These are phyloP conservation scores for Gymnopus androsaceus DNA, from an alignment of 1,284 basidiomycete species.

Conservation along the genomic window DNA sequence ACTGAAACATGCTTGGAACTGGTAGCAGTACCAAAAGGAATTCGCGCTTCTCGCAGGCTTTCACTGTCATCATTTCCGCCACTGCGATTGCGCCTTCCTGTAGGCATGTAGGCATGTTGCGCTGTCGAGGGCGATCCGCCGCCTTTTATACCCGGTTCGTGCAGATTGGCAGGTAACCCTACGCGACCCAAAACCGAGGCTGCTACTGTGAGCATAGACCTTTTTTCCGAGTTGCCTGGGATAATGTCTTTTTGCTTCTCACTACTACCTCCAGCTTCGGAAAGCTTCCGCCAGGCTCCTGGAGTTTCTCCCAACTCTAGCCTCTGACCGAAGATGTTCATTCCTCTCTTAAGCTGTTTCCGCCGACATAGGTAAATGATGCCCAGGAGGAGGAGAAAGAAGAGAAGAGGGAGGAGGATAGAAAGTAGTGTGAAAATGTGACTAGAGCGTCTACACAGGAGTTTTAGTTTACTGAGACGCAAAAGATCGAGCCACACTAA, in stretches of 20 bases:
- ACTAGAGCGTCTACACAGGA: neutral
- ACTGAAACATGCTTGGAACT: no score
- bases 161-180: neutral
- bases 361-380: slow-evolving; percentile 2
- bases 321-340: slow-evolving; percentile 13
- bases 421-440: neutral
- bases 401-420: neutral
- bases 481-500: neutral
- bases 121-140: neutral
- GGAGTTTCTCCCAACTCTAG: slow-evolving; percentile 14
- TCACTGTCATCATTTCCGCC: neutral
- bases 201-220: neutral
- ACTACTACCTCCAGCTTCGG: neutral
- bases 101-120: neutral
- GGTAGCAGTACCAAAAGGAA: no score
- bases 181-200: slow-evolving; percentile 1
- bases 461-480: neutral
- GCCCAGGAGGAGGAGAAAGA: slow-evolving; percentile 1
- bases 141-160: no score
- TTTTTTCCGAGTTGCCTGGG: neutral
- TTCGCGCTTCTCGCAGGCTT: no score
- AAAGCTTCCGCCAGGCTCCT: slow-evolving; percentile 7
- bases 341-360: slow-evolving; percentile 6
- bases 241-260: neutral
- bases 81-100: neutral